Conservation (phyloP, 2,329 filamentous ascomycete species). For the Aspergillus texensis region DNA sequence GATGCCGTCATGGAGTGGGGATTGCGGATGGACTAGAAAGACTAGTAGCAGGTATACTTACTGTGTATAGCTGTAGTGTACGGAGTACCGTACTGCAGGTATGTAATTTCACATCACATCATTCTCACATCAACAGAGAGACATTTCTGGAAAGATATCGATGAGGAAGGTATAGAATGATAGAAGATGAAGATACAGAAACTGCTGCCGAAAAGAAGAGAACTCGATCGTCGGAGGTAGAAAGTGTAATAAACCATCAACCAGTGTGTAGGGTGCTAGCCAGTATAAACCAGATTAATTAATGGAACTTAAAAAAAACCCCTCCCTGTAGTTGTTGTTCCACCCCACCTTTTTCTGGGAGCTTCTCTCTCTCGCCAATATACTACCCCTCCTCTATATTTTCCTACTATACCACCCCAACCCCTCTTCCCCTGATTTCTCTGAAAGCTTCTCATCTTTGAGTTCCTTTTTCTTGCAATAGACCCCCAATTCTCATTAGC, state of each 20-base stretch:
- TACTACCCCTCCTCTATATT: conserved; percentile 4
- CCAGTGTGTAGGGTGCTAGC: background rate
- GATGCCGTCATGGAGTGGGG: conserved; percentile 8
- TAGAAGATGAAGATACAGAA: background rate
- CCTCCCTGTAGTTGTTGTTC: conserved; percentile 5
- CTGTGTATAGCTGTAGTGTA: too few species aligned
- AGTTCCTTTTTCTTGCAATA: background rate
- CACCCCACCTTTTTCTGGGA: conserved; percentile 13
- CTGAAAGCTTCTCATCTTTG: background rate
- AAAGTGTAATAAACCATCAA: background rate
- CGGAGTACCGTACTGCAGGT: too few species aligned
- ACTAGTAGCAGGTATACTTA: background rate
- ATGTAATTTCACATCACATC: background rate
- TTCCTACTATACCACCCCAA: background rate
- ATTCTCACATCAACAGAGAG: background rate
- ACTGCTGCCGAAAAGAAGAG: background rate
- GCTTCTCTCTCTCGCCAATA: background rate
- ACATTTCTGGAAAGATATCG: background rate
- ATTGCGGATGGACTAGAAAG: background rate
- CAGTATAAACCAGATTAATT: background rate
- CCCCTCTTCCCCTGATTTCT: background rate
- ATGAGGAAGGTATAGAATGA: background rate
- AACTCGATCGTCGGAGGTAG: background rate
- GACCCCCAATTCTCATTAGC: conserved; percentile 12
- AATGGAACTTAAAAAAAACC: background rate